Conservation (phyloP, 1,284 basidiomycete species). For the Malassezia dermatis region DNA sequence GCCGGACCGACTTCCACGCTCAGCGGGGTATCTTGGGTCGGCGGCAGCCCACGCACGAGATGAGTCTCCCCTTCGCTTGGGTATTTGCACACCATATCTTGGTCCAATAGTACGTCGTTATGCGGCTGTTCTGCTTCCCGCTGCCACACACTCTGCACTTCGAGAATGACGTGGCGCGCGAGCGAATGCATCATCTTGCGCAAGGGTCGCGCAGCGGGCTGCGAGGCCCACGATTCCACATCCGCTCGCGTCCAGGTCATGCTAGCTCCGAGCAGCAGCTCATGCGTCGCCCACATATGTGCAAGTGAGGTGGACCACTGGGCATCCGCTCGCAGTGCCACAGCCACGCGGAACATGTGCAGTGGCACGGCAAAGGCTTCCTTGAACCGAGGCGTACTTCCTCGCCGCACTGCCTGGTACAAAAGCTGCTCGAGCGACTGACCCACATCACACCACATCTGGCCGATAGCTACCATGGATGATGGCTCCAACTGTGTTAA, state of each 20-base stretch:
- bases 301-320: slow-evolving; percentile 1
- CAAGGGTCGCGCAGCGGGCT: slow-evolving; percentile 10
- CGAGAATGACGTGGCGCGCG: slow-evolving; percentile 18
- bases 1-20: background rate
- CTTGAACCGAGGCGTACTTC: background rate
- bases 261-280: slow-evolving; percentile 23
- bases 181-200: slow-evolving; percentile 27
- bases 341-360: background rate
- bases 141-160: slow-evolving; percentile 22
- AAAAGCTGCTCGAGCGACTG: background rate
- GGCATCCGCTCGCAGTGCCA: background rate
- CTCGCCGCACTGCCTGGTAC: background rate
- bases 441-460: background rate
- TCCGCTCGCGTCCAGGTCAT: slow-evolving; percentile 16
- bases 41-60: slow-evolving; percentile 1
- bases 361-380: slow-evolving; percentile 4
- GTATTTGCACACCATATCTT: background rate
- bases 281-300: slow-evolving; percentile 21
- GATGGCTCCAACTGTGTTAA: background rate
- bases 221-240: background rate
- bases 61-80: background rate
- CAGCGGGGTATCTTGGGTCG: background rate
- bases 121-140: slow-evolving; percentile 26
- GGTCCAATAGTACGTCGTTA: background rate
- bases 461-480: background rate